phyloP scores from a whole-genome alignment of 2,329 filamentous ascomycete species.

The Volutella citrinella region DNA sequence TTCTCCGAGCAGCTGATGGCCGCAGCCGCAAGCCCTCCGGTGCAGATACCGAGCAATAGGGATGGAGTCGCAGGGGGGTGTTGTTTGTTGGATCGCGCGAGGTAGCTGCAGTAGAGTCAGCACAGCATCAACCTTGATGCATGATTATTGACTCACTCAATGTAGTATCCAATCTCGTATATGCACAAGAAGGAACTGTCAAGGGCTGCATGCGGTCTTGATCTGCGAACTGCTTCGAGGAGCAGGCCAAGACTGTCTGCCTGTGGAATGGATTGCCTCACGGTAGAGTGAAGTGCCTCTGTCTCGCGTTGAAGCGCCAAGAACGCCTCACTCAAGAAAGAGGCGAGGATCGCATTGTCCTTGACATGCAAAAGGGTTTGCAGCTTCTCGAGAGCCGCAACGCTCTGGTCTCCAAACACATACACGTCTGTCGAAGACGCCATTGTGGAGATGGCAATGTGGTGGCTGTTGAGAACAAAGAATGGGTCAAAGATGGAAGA shows the following conservation, averaged over 20 bases:
- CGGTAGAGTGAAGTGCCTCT: constrained; percentile 13
- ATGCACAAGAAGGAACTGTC: constrained; percentile 20
- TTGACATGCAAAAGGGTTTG: constrained; percentile 16
- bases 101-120: too few species aligned
- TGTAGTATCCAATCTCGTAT: constrained; percentile 22
- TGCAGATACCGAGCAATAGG: constrained; percentile 21
- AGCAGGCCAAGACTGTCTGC: too few species aligned
- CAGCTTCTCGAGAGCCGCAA: constrained; percentile 19
- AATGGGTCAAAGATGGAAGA: too few species aligned
- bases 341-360: constrained; percentile 19
- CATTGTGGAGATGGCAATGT: too few species aligned
- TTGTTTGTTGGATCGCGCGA: too few species aligned
- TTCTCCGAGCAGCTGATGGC: constrained; percentile 22
- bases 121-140: constrained; percentile 12
- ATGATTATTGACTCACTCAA: constrained; percentile 19
- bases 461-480: too few species aligned
- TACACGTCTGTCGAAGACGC: too few species aligned
- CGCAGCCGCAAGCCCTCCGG: constrained; percentile 24
- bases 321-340: constrained; percentile 22
- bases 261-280: too few species aligned
- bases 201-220: constrained; percentile 24
- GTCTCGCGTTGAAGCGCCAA: constrained; percentile 19
- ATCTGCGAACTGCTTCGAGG: too few species aligned
- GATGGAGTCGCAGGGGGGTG: constrained; percentile 18
- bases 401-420: constrained; percentile 25